These are phyloP conservation scores for Tolypocladium ovalisporum DNA, from an alignment of 2,329 filamentous ascomycete genomes.

Conservation along the genomic window DNA sequence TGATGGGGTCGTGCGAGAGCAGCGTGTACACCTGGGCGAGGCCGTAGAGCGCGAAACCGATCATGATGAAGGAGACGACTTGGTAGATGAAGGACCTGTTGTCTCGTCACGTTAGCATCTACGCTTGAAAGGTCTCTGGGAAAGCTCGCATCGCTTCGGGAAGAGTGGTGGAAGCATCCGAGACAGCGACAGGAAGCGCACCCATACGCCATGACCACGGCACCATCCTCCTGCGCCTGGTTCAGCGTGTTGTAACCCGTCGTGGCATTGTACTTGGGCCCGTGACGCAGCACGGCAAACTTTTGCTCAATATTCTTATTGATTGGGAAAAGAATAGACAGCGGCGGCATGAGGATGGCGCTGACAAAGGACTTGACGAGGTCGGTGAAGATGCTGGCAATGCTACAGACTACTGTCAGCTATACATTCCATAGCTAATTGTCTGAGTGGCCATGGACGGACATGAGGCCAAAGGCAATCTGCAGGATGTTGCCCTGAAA, in stretches of 20 bases:
- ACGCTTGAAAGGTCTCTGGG: no score
- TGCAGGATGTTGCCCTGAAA: conserved; percentile 66
- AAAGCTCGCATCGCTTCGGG: no score
- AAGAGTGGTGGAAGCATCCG: no score
- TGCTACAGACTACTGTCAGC: conserved; percentile 26
- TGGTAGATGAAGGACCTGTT: conserved; percentile 50
- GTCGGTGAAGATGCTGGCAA: conserved; percentile 60
- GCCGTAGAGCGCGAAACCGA: conserved; percentile 54
- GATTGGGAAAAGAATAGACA: conserved; percentile 58
- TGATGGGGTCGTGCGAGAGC: conserved; percentile 53
- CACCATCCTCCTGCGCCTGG: conserved; percentile 59
- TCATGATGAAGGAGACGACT: conserved; percentile 52
- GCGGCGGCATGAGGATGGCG: conserved; percentile 57
- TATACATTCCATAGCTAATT: neutral
- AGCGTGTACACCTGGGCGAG: conserved; percentile 53
- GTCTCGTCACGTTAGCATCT: neutral
- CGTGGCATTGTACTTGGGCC: conserved; percentile 39
- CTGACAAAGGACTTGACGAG: conserved; percentile 63
- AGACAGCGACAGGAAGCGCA: conserved; percentile 19
- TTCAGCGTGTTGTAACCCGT: conserved; percentile 59
- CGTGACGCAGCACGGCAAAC: conserved; percentile 53
- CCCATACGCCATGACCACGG: conserved; percentile 63
- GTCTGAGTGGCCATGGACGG: conserved; percentile 9
- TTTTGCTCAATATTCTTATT: conserved; percentile 65
- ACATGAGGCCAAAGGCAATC: conserved; percentile 68